Evolutionary conservation across 108 stramenopile species (phyloP).

Genomic region (Cyclotella cryptica): DNA sequence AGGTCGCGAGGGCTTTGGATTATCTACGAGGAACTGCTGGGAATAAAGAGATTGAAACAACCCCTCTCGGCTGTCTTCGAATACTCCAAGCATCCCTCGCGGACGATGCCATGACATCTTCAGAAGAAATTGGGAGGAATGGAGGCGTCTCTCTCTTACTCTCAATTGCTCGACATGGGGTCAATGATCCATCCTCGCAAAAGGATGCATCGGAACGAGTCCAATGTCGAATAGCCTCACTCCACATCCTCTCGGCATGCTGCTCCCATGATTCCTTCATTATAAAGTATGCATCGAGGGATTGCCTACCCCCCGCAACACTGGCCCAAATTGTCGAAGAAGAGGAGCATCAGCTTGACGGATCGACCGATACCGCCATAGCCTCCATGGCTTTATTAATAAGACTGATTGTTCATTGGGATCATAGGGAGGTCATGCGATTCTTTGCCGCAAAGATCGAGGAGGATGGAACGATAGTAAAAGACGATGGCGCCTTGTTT

Average conservation of each 20-base stretch:
- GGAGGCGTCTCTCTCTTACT: slow-evolving; percentile 67
- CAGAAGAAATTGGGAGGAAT: slow-evolving; percentile 77
- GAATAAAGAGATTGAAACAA: slow-evolving; percentile 1
- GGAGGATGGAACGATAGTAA: slow-evolving; percentile 45
- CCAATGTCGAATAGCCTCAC: slow-evolving; percentile 42
- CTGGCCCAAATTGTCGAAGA: slow-evolving; percentile 51
- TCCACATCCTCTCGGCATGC: slow-evolving; percentile 51
- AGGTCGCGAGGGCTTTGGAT: slow-evolving; percentile 52
- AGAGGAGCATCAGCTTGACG: slow-evolving; percentile 39
- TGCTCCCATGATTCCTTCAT: slow-evolving; percentile 52
- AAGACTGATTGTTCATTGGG: slow-evolving; percentile 73
- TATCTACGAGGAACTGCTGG: not conserved
- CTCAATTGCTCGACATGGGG: slow-evolving; percentile 36
- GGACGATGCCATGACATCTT: slow-evolving; percentile 57
- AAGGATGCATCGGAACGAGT: not conserved
- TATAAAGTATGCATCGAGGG: slow-evolving; percentile 32
- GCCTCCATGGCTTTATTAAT: slow-evolving; percentile 69
- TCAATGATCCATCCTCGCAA: slow-evolving; percentile 12
- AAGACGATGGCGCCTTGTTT: slow-evolving; percentile 12
- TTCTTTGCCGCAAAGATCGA: slow-evolving; percentile 41
- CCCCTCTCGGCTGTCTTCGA: slow-evolving; percentile 34
- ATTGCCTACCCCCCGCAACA: slow-evolving; percentile 25
- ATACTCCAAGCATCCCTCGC: slow-evolving; percentile 67
- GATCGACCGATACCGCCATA: slow-evolving; percentile 54
- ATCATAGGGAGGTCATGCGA: slow-evolving; percentile 56